Base-by-base conservation (phyloP, 2,329 filamentous ascomycete species). In the Mycosphaerella arachidis region DNA sequence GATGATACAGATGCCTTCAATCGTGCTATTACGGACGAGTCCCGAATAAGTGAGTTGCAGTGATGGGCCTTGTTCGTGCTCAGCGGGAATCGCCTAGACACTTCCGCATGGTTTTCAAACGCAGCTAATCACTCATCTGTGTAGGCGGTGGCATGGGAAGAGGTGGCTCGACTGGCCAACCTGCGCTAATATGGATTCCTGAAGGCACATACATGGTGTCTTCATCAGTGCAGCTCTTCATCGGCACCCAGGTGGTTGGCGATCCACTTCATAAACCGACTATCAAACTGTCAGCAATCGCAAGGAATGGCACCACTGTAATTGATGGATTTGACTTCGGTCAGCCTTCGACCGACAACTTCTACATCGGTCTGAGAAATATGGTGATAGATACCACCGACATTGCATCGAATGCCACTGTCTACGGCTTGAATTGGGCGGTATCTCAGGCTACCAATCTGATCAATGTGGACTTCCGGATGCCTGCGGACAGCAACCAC, bases 1-100 rank as follows among this genome's bases (percentile, higher is more conserved):
- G 93, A 97, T 72, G 93, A 97, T 72, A 96, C 92, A 0, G 86
- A 77, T 1, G 91, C 92, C 57, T 96, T 97, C 82, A 96, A 96
- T 77, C 75, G 79, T 48, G 91, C 91, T 62, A 88, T 97, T 68
- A 81, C 84, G 3, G 61, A 58, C 24, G 50, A 58, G 37, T 54
- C 48, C 3, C 30, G 56, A 30, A 58, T 58, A 30, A 37, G 51
- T 24, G 43, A 8, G 31, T 35, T 12, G 24, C 24, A 24, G 24
- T 24, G 24, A 24, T 24, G 24, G 3, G 24, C 24, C 24, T 24
- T 24, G 24, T 24, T 24, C 24, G 8, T 12, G 8, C 31, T 9
- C 31, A 35, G 31, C 31, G 12, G 31, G 8, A 35, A 12, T 35
- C 31, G 31, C 31, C 31, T 1, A 12, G 12, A 12, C 31, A 12